phyloP scores from a whole-genome alignment of 495 filamentous ascomycete genomes.

The Penicillium arizonense region DNA sequence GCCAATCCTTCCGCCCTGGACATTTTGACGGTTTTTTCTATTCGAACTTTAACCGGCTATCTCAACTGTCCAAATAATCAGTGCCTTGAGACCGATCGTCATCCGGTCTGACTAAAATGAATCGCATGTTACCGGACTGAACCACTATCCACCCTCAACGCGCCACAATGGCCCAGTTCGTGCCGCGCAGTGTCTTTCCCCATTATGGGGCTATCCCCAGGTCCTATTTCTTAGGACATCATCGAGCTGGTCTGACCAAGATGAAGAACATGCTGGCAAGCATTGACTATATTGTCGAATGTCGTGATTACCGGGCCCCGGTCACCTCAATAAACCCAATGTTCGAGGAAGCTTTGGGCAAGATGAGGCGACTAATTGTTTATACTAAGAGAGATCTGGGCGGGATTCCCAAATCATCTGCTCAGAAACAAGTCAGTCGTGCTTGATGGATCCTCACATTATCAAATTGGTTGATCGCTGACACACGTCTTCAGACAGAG shows the following conservation, averaged over 20 bases:
- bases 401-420: constrained; percentile 28
- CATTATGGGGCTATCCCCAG: constrained; percentile 68
- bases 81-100: not conserved
- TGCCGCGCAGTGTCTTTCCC: constrained; percentile 71
- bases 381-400: constrained; percentile 90
- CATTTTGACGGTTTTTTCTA: constrained; percentile 7
- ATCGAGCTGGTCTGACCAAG: constrained; percentile 73
- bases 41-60: not conserved
- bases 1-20: constrained; percentile 1
- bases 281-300: constrained; percentile 90
- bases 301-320: constrained; percentile 88
- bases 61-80: not conserved
- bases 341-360: constrained; percentile 74
- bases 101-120: constrained; percentile 10
- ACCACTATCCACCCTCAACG: not conserved
- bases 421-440: constrained; percentile 29
- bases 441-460: not conserved
- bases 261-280: constrained; percentile 82
- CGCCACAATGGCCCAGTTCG: constrained; percentile 49
- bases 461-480: not conserved
- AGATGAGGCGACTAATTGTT: constrained; percentile 72
- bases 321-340: constrained; percentile 86
- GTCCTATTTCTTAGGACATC: constrained; percentile 97
- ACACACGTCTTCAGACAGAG: constrained; percentile 28
- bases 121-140: not conserved